phyloP scores from a whole-genome alignment of 2,329 filamentous ascomycete species.

The Eurotiales sp. region DNA sequence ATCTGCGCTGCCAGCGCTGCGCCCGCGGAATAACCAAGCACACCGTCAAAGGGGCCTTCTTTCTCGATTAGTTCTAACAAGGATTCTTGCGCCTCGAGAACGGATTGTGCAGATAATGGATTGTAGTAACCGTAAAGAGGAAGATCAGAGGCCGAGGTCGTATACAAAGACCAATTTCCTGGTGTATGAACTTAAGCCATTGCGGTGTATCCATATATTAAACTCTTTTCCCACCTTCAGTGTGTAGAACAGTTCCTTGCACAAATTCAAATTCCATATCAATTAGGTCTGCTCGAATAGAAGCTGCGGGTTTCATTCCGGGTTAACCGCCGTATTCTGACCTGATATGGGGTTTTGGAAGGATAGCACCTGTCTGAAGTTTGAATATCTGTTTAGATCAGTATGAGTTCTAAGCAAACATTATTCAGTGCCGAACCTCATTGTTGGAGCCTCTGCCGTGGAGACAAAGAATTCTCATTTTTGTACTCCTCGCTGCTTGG shows the following conservation, averaged over 20 bases:
- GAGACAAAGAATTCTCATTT: slow-evolving; percentile 14
- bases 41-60: slow-evolving; percentile 24
- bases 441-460: slow-evolving; percentile 16
- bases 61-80: slow-evolving; percentile 18
- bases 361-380: slow-evolving; percentile 10
- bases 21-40: slow-evolving; percentile 24
- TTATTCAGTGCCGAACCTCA: slow-evolving; percentile 10
- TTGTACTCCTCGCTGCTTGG: too few relatives aligned
- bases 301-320: not conserved
- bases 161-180: slow-evolving; percentile 16
- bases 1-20: slow-evolving; percentile 19
- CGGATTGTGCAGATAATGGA: slow-evolving; percentile 8
- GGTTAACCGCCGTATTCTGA: not conserved
- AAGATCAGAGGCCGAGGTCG: slow-evolving; percentile 8
- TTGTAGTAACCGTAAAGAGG: slow-evolving; percentile 15
- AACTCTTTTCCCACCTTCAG: slow-evolving; percentile 10
- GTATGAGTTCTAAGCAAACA: too few relatives aligned
- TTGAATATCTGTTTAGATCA: slow-evolving; percentile 9
- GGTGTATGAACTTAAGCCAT: not conserved
- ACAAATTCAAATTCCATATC: slow-evolving; percentile 16
- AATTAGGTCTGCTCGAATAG: slow-evolving; percentile 12
- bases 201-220: too few relatives aligned
- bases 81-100: slow-evolving; percentile 12
- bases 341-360: not conserved
- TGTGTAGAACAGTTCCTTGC: slow-evolving; percentile 15